Evolutionary conservation across 768 basidiomycete genomes (phyloP), one percentile per base, ranked within the genome.

Genomic region (Boletus coccyginus): DNA sequence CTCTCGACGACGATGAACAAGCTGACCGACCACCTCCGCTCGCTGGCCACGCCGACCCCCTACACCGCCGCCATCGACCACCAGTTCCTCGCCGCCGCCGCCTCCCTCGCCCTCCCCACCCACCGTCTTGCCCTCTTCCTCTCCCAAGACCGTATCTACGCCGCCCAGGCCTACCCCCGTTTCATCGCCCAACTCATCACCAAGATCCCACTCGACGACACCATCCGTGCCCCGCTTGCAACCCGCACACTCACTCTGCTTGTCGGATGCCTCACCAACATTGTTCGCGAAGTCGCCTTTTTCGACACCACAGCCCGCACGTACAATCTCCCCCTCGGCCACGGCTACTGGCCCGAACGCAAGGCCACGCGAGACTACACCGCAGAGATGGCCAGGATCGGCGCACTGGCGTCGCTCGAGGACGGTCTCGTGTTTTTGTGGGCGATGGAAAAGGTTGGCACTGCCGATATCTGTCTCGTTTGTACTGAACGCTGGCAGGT

Each of bases 371-470:
- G 80, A 59, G 81, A 85, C 54, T 90, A 90, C 60, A 84, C 86
- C 2, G 87, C 88, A 11, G 86, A 88, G 68, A 85, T 91, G 83
- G 77, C 77, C 3, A 76, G 83, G 7, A 71, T 84, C 3, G 76
- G 77, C 4, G 70, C 74, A 7, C 62, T 70, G 16, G 79, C 76
- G 5, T 74, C 71, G 0, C 60, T 88, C 19, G 78, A 81, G 47
- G 88, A 91, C 41, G 86, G 85, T 0, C 70, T 92, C 21, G 74
- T 90, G 1, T 85, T 91, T 58, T 70, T 92, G 14, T 90, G 88
- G 88, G 85, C 85, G 0, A 90, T 90, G 88, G 89, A 90, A 67
- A 78, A 81, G 74, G 88, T 88, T 42, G 21, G 70, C 56, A 7
- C 6, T 38, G 3, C 16, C 19, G 13, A 6, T 19, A 17, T 10